Evolutionary conservation across 2,329 filamentous ascomycete species (phyloP).

Genomic region (Parastagonospora nodorum): DNA sequence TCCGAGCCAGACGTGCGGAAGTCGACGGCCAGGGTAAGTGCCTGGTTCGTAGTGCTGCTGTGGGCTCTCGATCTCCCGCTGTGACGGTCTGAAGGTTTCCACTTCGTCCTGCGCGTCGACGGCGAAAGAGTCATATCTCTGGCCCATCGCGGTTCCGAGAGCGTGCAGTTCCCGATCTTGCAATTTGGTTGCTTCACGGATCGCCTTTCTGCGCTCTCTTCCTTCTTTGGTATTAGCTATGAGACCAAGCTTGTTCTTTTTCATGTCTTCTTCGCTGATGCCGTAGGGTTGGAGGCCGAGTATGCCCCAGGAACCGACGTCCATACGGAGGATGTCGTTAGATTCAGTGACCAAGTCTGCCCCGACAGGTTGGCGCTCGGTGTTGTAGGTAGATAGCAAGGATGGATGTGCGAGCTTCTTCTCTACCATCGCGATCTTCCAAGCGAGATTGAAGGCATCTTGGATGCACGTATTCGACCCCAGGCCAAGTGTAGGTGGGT

Average conservation of each 20-base stretch:
- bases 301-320: slow-evolving; percentile 9
- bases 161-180: slow-evolving; percentile 59
- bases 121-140: slow-evolving; percentile 56
- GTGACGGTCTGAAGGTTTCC: slow-evolving; percentile 11
- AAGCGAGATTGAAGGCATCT: slow-evolving; percentile 47
- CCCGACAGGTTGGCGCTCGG: slow-evolving; percentile 42
- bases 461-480: slow-evolving; percentile 40
- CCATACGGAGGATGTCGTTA: slow-evolving; percentile 14
- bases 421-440: slow-evolving; percentile 44
- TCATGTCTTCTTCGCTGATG: slow-evolving; percentile 5
- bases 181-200: slow-evolving; percentile 51
- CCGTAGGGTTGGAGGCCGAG: slow-evolving; percentile 10
- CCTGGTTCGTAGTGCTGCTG: slow-evolving; percentile 52
- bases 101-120: slow-evolving; percentile 55
- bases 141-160: slow-evolving; percentile 65
- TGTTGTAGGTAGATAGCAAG: slow-evolving; percentile 36
- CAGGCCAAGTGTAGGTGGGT: slow-evolving; percentile 30
- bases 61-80: slow-evolving; percentile 42
- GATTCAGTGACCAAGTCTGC: slow-evolving; percentile 16
- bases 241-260: slow-evolving; percentile 1
- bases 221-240: slow-evolving; percentile 1
- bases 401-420: slow-evolving; percentile 26
- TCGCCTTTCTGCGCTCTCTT: slow-evolving; percentile 7
- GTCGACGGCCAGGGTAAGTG: slow-evolving; percentile 63
- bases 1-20: slow-evolving; percentile 69